A percentile compares a stretch with the other conserved stretches of the same genome.
Evolutionary conservation across 2,329 filamentous ascomycete genomes (phyloP).

Genomic region (Fusarium compactum): DNA sequence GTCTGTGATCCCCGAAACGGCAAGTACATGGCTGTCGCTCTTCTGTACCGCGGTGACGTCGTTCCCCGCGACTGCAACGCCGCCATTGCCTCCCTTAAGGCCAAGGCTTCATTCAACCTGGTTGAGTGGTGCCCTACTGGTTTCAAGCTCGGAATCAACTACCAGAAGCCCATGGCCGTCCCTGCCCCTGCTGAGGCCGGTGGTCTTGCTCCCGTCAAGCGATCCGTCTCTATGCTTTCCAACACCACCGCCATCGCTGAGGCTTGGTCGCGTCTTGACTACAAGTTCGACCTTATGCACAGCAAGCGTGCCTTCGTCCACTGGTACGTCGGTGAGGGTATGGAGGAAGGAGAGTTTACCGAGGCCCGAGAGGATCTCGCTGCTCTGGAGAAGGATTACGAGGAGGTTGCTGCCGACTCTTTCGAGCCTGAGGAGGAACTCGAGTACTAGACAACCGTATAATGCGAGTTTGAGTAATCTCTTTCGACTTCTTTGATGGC

Average conservation of each 20-base stretch:
- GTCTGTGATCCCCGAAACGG: constrained; percentile 79
- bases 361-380: constrained; percentile 89
- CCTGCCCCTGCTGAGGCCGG: constrained; percentile 66
- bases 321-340: constrained; percentile 89
- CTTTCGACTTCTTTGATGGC: constrained; percentile 41
- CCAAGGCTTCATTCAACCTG: constrained; percentile 78
- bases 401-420: constrained; percentile 84
- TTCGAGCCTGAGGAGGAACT: constrained; percentile 70
- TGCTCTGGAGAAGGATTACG: constrained; percentile 87
- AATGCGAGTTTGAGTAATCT: constrained; percentile 33
- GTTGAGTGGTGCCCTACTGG: constrained; percentile 82
- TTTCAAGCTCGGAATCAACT: constrained; percentile 82
- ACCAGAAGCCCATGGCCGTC: constrained; percentile 74
- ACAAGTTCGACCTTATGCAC: constrained; percentile 85
- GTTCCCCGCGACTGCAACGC: constrained; percentile 77
- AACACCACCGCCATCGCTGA: constrained; percentile 81
- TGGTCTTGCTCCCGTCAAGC: constrained; percentile 71
- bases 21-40: constrained; percentile 81
- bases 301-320: constrained; percentile 81
- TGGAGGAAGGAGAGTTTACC: constrained; percentile 92
- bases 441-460: constrained; percentile 77
- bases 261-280: constrained; percentile 77
- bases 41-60: constrained; percentile 78
- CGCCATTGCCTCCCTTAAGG: constrained; percentile 75
- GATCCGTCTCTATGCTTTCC: constrained; percentile 77